Evolutionary conservation across 352 stramenopile species (phyloP).

Genomic region (Pythium grandisporangium): DNA sequence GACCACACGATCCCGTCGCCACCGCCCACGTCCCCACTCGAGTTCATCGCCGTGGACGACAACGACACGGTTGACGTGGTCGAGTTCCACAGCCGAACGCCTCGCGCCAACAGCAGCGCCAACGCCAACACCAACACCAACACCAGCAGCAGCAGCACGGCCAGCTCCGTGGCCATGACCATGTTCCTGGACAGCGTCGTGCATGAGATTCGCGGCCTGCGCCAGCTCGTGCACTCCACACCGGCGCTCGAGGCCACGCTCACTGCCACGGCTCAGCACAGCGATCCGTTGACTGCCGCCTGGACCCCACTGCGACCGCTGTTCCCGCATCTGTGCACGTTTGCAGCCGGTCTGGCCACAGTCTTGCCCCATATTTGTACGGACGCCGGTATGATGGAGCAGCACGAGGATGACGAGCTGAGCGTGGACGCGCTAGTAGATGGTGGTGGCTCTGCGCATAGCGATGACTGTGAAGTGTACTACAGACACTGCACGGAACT

Average conservation of each 20-base stretch:
- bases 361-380: no score
- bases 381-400: no score
- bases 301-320: neutral
- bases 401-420: no score
- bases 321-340: neutral
- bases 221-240: neutral
- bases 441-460: no score
- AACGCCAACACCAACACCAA: neutral
- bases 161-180: conserved; percentile 4
- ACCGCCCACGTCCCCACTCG: no score
- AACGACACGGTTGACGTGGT: neutral
- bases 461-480: no score
- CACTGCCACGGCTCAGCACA: neutral
- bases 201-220: conserved; percentile 15
- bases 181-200: conserved; percentile 15
- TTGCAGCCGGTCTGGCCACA: neutral
- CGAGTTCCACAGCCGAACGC: neutral
- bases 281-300: neutral
- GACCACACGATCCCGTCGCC: no score
- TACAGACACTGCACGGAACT: no score
- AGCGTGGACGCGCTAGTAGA: no score
- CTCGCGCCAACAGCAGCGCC: neutral
- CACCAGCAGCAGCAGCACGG: conserved; percentile 13
- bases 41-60: neutral
- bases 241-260: neutral